Evolutionary conservation across 495 filamentous ascomycete genomes (phyloP).

Genomic region (Aspergillus asperescens): DNA sequence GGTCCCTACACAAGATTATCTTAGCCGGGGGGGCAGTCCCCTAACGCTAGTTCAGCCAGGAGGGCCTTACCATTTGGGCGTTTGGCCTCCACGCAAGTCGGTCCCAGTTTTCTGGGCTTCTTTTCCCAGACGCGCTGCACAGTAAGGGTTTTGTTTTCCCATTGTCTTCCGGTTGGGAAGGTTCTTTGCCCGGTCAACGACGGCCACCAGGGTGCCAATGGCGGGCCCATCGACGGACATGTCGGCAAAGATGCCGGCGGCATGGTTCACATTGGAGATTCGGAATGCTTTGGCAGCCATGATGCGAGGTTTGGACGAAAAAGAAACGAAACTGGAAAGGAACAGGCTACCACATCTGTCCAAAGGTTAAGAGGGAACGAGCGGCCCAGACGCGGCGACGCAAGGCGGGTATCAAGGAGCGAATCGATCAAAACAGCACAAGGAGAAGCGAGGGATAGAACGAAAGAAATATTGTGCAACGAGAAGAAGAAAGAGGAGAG

Average conservation of each 20-base stretch:
- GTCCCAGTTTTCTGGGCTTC: conserved; percentile 97
- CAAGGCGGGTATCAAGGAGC: conserved; percentile 5
- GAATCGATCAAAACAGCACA: conserved; percentile 3
- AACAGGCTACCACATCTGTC: conserved; percentile 5
- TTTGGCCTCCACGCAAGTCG: conserved; percentile 91
- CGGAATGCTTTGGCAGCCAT: conserved; percentile 34
- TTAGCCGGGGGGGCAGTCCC: not conserved
- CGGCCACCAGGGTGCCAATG: conserved; percentile 86
- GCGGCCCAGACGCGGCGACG: not conserved
- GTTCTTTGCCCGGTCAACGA: conserved; percentile 93
- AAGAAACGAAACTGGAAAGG: not conserved
- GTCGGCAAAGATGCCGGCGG: conserved; percentile 92
- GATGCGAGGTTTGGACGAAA: not conserved
- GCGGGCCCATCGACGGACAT: conserved; percentile 91
- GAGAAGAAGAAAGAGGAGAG: conserved; percentile 4
- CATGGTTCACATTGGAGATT: conserved; percentile 52
- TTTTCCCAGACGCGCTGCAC: conserved; percentile 87
- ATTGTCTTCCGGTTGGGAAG: conserved; percentile 93
- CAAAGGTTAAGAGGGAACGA: not conserved
- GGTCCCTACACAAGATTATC: conserved; percentile 64
- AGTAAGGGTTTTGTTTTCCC: conserved; percentile 98
- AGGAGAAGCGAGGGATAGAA: not conserved
- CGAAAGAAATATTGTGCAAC: conserved; percentile 10
- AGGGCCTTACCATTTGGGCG: conserved; percentile 75
- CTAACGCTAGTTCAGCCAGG: conserved; percentile 1